Evolutionary conservation across 192 early-diverging fungal genomes (phyloP), one percentile per base, ranked within the genome.

Genomic region (Dimargaris cristalligena): DNA sequence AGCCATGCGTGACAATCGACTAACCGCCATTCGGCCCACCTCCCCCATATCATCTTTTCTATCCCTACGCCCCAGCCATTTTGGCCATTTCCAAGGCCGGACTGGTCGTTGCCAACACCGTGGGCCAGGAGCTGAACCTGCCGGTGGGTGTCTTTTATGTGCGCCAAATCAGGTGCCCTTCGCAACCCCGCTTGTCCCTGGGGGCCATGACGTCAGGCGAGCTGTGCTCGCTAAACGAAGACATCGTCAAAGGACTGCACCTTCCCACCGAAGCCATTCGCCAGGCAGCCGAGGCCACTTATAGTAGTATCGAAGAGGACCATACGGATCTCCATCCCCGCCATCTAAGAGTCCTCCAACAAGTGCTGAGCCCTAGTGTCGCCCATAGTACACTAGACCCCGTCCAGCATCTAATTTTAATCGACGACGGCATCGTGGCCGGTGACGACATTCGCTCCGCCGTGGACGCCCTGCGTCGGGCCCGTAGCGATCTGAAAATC

Each of bases 401-500:
- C 47, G 13, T 22, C 4, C 13, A 11, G 13, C 2, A 13, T 20
- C 16, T 76, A 44, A 23, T 76, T 28, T 58, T 76, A 23, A 67
- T 76, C 11, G 74, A 76, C 51, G 74, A 76, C 28, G 67, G 66
- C 4, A 66, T 72, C 23, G 74, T 69, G 62, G 65, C 71, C 0
- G 74, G 74, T 11, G 74, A 76, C 58, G 70, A 65, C 23, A 68
- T 73, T 64, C 71, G 74, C 46, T 71, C 68, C 51, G 74, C 74
- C 25, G 62, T 71, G 20, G 54, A 20, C 32, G 54, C 32, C 13
- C 14, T 56, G 54, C 30, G 34, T 14, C 54, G 34, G 16, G 16
- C 20, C 23, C 30, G 34, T 20, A 28, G 31, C 32, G 54, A 14
- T 11, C 26, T 33, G 18, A 11, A 23, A 13, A 56, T 56, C 54